Evolutionary conservation across 73 alveolate genomes (phyloP).

Genomic region (Symbiodinium natans): DNA sequence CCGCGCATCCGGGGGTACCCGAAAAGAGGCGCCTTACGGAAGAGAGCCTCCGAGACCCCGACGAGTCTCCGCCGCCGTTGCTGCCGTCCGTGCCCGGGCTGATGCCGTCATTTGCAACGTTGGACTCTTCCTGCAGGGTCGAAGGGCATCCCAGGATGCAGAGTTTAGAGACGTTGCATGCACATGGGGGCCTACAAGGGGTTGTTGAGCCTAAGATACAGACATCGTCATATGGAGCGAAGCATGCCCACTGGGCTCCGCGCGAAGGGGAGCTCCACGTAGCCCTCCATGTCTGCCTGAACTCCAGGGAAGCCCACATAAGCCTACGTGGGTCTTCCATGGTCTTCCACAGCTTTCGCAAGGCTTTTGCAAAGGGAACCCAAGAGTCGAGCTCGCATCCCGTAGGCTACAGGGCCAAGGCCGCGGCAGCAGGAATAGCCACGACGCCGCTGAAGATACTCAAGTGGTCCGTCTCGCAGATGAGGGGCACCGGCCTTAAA

Average conservation of each 20-base stretch:
- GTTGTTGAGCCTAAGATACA: no score
- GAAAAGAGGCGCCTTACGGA: no score
- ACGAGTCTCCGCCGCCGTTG: background rate
- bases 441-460: conserved; percentile 79
- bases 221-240: no score
- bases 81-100: background rate
- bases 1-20: no score
- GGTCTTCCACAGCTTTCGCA: no score
- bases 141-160: no score
- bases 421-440: conserved; percentile 29
- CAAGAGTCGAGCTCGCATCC: background rate
- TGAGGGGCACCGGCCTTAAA: conserved; percentile 30
- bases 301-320: background rate
- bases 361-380: no score
- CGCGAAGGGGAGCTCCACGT: background rate
- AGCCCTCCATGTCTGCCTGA: background rate
- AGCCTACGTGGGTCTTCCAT: no score
- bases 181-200: no score
- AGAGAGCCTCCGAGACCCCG: background rate
- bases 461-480: conserved; percentile 87
- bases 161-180: no score
- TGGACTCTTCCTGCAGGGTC: background rate
- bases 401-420: background rate
- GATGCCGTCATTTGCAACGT: background rate
- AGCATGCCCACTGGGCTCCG: background rate